Base-by-base conservation (phyloP, 345 rosid genomes). In the Streptanthus diversifolius region DNA sequence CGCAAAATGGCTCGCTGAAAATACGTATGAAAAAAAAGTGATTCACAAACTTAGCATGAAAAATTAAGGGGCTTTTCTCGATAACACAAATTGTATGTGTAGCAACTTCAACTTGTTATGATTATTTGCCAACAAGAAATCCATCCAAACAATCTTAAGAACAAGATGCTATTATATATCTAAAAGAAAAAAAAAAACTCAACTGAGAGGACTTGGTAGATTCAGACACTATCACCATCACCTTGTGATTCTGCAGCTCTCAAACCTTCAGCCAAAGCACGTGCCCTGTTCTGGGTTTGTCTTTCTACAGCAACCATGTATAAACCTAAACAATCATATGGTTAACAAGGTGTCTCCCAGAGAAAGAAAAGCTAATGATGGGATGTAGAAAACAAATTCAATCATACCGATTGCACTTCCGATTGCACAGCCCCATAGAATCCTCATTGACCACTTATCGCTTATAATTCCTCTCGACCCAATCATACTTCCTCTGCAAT, bases 221-320 rank as follows among this genome's bases (percentile, higher is more conserved):
- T 63, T 80, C 79, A 85, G 59, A 49, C 82, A 67, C 68, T 71
- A 40, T 82, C 91, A 3, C 57, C 79, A 10, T 53, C 71, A 43
- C 85, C 86, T 57, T 85, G 84, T 36, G 83, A 77, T 32, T 86
- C 91, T 10, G 81, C 70, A 40, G 85, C 84, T 72, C 77, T 77
- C 60, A 90, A 64, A 73, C 86, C 74, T 78, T 86, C 92, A 47
- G 90, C 88, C 72, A 86, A 63, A 84, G 83, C 82, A 68, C 81
- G 82, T 2, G 81, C 76, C 66, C 90, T 82, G 83, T 87, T 90
- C 84, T 87, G 90, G 29, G 79, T 78, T 81, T 90, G 92, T 73
- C 96, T 88, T 33, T 92, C 91, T 24, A 74, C 89, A 19, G 85
- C 87, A 70, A 88, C 96, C 95, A 88, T 90, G 77, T 88, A 92